Evolutionary conservation across 1,284 basidiomycete species (phyloP).

Genomic region (Termitomyces sp.): DNA sequence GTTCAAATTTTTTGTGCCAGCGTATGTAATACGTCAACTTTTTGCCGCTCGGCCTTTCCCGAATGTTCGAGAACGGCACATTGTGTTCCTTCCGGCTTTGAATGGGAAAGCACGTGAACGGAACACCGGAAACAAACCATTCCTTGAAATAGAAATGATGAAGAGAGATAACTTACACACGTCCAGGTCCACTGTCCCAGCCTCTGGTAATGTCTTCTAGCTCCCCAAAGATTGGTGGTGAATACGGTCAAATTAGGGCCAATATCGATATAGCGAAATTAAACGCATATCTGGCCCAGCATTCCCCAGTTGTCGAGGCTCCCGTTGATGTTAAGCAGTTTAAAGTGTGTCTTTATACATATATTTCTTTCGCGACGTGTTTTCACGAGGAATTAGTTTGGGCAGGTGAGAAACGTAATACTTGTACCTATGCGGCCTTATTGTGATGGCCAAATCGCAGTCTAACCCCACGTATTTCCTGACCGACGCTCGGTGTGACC

Average conservation of each 20-base stretch:
- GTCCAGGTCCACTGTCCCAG: not conserved
- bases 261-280: slow-evolving; percentile 63
- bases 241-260: slow-evolving; percentile 71
- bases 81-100: slow-evolving; percentile 10
- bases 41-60: slow-evolving; percentile 32
- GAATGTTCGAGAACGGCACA: slow-evolving; percentile 29
- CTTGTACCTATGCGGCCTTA: slow-evolving; percentile 7
- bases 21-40: slow-evolving; percentile 34
- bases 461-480: slow-evolving; percentile 96
- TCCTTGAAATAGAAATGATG: no score
- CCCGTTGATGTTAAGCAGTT: slow-evolving; percentile 89
- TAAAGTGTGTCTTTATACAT: slow-evolving; percentile 53
- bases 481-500: slow-evolving; percentile 60
- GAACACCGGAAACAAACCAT: slow-evolving; percentile 1
- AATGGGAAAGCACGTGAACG: not conserved
- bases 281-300: slow-evolving; percentile 60
- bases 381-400: slow-evolving; percentile 49
- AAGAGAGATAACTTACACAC: not conserved
- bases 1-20: slow-evolving; percentile 39
- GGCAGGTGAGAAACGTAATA: slow-evolving; percentile 51
- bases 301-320: slow-evolving; percentile 53
- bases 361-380: slow-evolving; percentile 2
- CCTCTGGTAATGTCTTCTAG: slow-evolving; percentile 32
- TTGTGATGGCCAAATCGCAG: slow-evolving; percentile 32
- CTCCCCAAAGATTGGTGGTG: slow-evolving; percentile 55